Conservation (phyloP, 75 land plant genomes). For the Pinus taeda region DNA sequence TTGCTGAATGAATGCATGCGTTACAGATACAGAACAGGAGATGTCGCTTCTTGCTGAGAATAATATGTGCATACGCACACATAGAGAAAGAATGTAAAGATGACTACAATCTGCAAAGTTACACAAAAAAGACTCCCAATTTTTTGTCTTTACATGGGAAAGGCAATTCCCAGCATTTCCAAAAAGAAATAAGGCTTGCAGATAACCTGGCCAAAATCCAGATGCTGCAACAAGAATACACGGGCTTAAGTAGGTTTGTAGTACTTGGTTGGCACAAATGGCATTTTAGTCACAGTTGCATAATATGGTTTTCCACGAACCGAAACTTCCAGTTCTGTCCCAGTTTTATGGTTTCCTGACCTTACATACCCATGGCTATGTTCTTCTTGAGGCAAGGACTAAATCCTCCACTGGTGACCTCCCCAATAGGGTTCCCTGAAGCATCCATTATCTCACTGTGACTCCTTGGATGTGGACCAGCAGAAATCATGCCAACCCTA, state of each 20-base stretch:
- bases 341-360: constrained; percentile 83
- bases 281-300: constrained; percentile 86
- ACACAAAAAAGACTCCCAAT: no score
- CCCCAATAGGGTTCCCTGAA: constrained; percentile 63
- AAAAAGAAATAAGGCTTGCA: no score
- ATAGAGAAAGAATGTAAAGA: no score
- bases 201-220: no score
- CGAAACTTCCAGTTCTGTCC: constrained; percentile 71
- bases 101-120: no score
- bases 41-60: no score
- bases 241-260: constrained; percentile 50
- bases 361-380: constrained; percentile 96
- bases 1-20: no score
- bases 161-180: no score
- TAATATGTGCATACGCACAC: no score
- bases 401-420: constrained; percentile 94
- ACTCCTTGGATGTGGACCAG: constrained; percentile 82
- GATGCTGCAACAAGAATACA: no score
- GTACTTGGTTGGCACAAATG: constrained; percentile 88
- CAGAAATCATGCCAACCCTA: constrained; percentile 79
- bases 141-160: no score
- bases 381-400: constrained; percentile 98
- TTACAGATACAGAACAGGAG: no score
- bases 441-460: constrained; percentile 76
- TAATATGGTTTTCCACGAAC: constrained; percentile 78